These are phyloP conservation scores for Lippia alba DNA, from an alignment of 305 asterid species.

Conservation along the genomic window DNA sequence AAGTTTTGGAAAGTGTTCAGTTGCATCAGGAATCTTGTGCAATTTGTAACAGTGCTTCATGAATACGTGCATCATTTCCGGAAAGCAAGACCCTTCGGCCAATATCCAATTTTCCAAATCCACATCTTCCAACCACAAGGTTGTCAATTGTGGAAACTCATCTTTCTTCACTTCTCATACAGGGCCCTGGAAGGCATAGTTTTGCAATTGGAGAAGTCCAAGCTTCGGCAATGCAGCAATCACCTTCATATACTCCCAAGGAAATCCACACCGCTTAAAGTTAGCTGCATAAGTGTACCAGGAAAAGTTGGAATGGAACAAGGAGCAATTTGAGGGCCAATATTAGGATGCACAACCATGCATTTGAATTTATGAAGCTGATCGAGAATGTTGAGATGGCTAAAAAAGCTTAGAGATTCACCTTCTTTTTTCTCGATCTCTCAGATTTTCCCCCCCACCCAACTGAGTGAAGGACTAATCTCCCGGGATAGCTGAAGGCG, in stretches of 20 bases:
- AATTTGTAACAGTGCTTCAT: slow-evolving; percentile 21
- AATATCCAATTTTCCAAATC: not conserved
- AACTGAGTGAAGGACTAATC: too few species aligned
- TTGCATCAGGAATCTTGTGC: slow-evolving; percentile 9
- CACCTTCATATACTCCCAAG: not conserved
- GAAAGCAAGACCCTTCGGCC: not conserved
- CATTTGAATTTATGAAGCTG: not conserved
- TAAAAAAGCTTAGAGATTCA: not conserved
- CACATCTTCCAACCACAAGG: not conserved
- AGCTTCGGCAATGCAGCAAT: not conserved
- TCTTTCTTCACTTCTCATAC: not conserved
- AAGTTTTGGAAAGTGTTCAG: too few species aligned
- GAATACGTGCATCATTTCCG: not conserved
- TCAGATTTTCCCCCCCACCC: too few species aligned
- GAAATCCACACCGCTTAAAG: not conserved
- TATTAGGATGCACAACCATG: not conserved
- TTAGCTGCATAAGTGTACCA: not conserved
- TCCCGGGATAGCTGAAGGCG: too few species aligned
- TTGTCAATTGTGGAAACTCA: not conserved
- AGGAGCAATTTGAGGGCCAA: not conserved
- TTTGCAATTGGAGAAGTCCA: not conserved
- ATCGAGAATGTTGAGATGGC: not conserved
- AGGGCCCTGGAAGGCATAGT: too few species aligned
- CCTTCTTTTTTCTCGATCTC: too few species aligned
- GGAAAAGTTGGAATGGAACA: not conserved